These are phyloP conservation scores for Escallonia herrerae DNA, from an alignment of 129 eudicot species.

Conservation along the genomic window DNA sequence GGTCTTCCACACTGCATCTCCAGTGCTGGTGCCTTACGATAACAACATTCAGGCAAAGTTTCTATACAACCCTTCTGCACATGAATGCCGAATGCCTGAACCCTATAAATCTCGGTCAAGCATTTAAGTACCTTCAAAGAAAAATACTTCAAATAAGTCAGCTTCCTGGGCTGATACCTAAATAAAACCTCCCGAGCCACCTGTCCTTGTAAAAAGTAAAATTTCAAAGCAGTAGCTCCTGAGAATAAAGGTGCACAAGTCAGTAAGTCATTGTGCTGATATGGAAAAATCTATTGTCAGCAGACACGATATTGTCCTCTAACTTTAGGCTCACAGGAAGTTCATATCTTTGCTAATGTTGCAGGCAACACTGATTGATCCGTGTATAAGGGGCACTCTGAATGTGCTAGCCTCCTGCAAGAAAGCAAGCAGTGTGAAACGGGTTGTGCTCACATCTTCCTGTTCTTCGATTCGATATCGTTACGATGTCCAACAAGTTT, in stretches of 20 bases:
- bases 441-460: slow-evolving; percentile 88
- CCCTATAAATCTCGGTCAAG: too few relatives aligned
- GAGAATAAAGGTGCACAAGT: too few relatives aligned
- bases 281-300: too few relatives aligned
- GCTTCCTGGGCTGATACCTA: too few relatives aligned
- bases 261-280: too few relatives aligned
- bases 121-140: too few relatives aligned
- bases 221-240: too few relatives aligned
- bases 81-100: background rate
- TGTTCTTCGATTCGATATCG: slow-evolving; percentile 77
- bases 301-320: too few relatives aligned
- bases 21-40: slow-evolving; percentile 64
- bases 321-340: background rate
- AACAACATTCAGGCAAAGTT: slow-evolving; percentile 54
- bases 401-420: slow-evolving; percentile 76
- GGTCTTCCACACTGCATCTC: slow-evolving; percentile 93
- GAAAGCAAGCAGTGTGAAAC: slow-evolving; percentile 62
- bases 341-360: slow-evolving; percentile 7
- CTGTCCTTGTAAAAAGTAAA: too few relatives aligned
- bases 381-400: slow-evolving; percentile 78
- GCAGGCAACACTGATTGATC: slow-evolving; percentile 79
- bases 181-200: too few relatives aligned
- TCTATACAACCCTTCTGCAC: background rate
- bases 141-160: too few relatives aligned
- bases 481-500: slow-evolving; percentile 50